phyloP scores from a whole-genome alignment of 2,329 filamentous ascomycete genomes.

The Calcarisporium arbuscula region DNA sequence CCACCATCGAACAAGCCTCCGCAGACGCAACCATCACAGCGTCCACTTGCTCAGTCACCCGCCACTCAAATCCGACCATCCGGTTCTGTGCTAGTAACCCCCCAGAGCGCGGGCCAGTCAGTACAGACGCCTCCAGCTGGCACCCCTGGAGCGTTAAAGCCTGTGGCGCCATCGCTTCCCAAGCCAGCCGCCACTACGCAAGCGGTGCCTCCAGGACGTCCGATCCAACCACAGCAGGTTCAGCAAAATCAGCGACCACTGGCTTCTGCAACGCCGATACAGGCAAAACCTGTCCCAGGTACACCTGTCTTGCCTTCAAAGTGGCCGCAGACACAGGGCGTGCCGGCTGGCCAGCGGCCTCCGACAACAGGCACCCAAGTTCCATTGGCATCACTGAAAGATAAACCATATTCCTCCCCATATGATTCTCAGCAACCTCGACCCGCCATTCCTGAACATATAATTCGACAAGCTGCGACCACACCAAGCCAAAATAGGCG shows the following conservation, averaged over 20 bases:
- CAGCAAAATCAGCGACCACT: slow-evolving; percentile 18
- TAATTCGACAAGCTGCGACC: slow-evolving; percentile 31
- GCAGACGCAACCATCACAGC: too few species aligned
- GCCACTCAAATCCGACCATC: too few species aligned
- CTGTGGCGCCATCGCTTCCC: slow-evolving; percentile 17
- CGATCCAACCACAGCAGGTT: slow-evolving; percentile 20
- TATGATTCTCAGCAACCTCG: slow-evolving; percentile 25
- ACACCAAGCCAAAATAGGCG: slow-evolving; percentile 25
- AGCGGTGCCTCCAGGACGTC: slow-evolving; percentile 26
- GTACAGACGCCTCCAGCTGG: slow-evolving; percentile 18
- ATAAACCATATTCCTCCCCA: slow-evolving; percentile 21
- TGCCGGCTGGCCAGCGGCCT: slow-evolving; percentile 17
- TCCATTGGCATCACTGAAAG: slow-evolving; percentile 18
- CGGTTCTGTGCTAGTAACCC: too few species aligned
- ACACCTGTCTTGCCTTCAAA: slow-evolving; percentile 7
- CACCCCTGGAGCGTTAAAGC: slow-evolving; percentile 18
- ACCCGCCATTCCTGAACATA: slow-evolving; percentile 34
- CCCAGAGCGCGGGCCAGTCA: too few species aligned
- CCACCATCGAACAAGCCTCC: too few species aligned
- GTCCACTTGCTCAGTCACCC: too few species aligned
- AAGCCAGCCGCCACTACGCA: slow-evolving; percentile 26
- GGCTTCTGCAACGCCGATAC: slow-evolving; percentile 23
- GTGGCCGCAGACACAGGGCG: slow-evolving; percentile 27
- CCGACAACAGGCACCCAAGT: slow-evolving; percentile 18
- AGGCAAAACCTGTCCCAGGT: slow-evolving; percentile 11